phyloP scores from a whole-genome alignment of 1,284 basidiomycete genomes.

The Moesziomyces globuligerus region DNA sequence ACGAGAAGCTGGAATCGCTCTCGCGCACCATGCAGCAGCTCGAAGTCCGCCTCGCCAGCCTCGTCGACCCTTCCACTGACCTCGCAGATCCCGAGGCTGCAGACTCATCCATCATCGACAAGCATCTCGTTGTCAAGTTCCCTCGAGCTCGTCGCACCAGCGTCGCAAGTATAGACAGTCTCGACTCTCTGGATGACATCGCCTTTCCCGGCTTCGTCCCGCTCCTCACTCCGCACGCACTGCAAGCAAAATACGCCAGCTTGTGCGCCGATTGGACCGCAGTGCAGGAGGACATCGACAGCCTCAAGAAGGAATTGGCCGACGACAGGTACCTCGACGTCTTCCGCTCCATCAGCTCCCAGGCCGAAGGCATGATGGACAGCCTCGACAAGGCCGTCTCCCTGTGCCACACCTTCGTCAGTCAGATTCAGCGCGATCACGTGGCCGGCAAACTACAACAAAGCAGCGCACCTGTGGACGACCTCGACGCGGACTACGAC shows the following conservation, averaged over 20 bases:
- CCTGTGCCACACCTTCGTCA: constrained; percentile 76
- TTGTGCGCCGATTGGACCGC: constrained; percentile 77
- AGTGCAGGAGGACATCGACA: constrained; percentile 81
- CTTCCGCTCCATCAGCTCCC: constrained; percentile 89
- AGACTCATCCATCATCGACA: constrained; percentile 44
- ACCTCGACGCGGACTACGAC: constrained; percentile 29
- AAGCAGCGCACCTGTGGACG: constrained; percentile 17
- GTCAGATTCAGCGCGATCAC: constrained; percentile 36
- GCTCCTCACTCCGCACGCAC: constrained; percentile 13
- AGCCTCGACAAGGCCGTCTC: constrained; percentile 89
- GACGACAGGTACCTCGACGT: constrained; percentile 95
- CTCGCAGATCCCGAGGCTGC: constrained; percentile 5
- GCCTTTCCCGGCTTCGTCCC: constrained; percentile 35
- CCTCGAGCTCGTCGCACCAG: constrained; percentile 20
- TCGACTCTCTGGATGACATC: constrained; percentile 45
- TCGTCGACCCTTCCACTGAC: constrained; percentile 2
- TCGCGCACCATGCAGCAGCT: constrained; percentile 48
- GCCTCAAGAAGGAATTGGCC: constrained; percentile 85
- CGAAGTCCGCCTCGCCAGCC: constrained; percentile 32
- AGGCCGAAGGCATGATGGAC: constrained; percentile 95
- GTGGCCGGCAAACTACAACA: constrained; percentile 20
- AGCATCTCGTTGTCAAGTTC: constrained; percentile 26
- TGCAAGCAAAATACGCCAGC: constrained; percentile 33
- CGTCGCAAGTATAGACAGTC: constrained; percentile 33
- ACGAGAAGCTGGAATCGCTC: constrained; percentile 80